Conservation (phyloP, 23 red algal species). For the Gracilaria gracilis region DNA sequence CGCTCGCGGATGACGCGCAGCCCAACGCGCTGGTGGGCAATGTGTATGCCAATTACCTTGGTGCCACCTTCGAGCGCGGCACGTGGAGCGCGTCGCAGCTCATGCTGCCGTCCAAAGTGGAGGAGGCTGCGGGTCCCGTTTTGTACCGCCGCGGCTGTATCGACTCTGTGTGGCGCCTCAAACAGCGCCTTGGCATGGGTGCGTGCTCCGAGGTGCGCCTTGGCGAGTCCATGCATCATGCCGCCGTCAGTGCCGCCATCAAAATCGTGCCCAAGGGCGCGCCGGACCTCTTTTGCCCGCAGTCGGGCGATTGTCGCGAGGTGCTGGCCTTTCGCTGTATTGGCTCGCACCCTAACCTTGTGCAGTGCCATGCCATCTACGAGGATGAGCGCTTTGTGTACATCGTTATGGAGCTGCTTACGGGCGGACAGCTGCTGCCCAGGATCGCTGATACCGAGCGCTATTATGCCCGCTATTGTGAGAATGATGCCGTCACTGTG, state of each 20-base stretch:
- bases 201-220: conserved; percentile 77
- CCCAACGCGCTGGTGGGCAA: conserved; percentile 38
- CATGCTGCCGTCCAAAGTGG: conserved; percentile 22
- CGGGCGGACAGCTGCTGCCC: conserved; percentile 72
- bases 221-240: conserved; percentile 20
- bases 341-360: conserved; percentile 49
- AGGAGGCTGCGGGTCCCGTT: conserved; percentile 47
- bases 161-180: conserved; percentile 41
- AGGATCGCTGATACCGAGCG: conserved; percentile 58
- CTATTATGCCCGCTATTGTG: conserved; percentile 80
- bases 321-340: conserved; percentile 44
- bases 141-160: conserved; percentile 49
- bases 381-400: conserved; percentile 88
- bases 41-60: conserved; percentile 14
- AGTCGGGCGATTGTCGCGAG: conserved; percentile 72
- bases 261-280: conserved; percentile 76
- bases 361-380: conserved; percentile 60
- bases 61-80: not conserved
- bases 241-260: conserved; percentile 42
- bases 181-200: conserved; percentile 51
- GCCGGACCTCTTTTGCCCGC: conserved; percentile 65
- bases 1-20: conserved; percentile 20
- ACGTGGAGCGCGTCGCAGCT: conserved; percentile 22
- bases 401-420: conserved; percentile 77
- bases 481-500: conserved; percentile 78